These are phyloP conservation scores for Lachancea kluyveri DNA, from an alignment of 805 yeast species.

Conservation along the genomic window DNA sequence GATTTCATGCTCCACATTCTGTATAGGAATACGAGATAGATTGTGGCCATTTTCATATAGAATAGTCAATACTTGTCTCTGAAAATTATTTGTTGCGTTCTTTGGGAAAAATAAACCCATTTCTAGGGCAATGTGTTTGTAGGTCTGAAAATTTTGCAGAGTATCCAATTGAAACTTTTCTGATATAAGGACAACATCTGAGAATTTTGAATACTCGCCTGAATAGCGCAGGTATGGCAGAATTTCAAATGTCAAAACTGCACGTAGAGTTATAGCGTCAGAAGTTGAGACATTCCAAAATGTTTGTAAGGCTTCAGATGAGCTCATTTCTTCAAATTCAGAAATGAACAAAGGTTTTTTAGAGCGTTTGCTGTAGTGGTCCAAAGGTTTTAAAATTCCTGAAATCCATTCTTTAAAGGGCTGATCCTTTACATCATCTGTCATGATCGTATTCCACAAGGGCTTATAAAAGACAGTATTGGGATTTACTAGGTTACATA, in stretches of 20 bases:
- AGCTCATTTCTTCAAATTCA: constrained; percentile 19
- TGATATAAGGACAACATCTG: constrained; percentile 11
- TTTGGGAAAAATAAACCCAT: background rate
- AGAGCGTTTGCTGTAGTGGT: constrained; percentile 19
- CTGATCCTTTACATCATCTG: constrained; percentile 2
- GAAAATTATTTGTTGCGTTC: background rate
- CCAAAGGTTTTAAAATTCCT: constrained; percentile 26
- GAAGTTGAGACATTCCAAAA: constrained; percentile 8
- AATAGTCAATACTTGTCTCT: constrained; percentile 7
- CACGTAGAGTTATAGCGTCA: constrained; percentile 3
- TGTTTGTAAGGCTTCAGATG: constrained; percentile 11
- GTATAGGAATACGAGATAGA: constrained; percentile 6
- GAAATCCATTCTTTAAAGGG: constrained; percentile 22
- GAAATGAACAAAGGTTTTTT: constrained; percentile 10
- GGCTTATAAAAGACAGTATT: constrained; percentile 17
- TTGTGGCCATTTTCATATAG: constrained; percentile 18
- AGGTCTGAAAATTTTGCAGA: constrained; percentile 12
- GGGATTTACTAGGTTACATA: constrained; percentile 18
- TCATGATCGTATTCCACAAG: constrained; percentile 15
- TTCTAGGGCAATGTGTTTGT: constrained; percentile 8
- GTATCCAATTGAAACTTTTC: constrained; percentile 15
- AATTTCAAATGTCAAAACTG: constrained; percentile 14
- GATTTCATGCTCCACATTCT: constrained; percentile 7
- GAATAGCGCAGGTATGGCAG: constrained; percentile 19
- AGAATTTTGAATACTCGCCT: constrained; percentile 10